A percentile compares a stretch with the other conserved stretches of the same genome.
Conservation (phyloP, 1,284 basidiomycete species). For the Veloboletus limbatus region DNA sequence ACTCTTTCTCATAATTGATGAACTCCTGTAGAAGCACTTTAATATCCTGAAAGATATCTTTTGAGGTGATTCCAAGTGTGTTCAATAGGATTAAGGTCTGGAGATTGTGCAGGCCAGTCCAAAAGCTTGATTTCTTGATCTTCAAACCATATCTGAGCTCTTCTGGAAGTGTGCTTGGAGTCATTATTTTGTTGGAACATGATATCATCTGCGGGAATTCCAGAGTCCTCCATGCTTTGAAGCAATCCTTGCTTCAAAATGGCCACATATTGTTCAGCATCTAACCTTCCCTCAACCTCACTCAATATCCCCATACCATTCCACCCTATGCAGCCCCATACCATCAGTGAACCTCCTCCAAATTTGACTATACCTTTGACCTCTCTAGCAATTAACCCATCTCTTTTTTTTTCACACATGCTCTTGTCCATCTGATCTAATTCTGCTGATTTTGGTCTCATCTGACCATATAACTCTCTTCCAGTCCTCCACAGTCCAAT, state of each 20-base stretch:
- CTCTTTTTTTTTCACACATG: slow-evolving; percentile 23
- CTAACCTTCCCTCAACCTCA: not conserved
- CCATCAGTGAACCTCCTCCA: not conserved
- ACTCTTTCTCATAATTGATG: no score
- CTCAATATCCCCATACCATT: not conserved
- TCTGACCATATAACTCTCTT: slow-evolving; percentile 6
- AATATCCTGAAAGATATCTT: no score
- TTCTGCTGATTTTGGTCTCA: slow-evolving; percentile 9
- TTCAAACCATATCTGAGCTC: not conserved
- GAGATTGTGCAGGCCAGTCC: no score
- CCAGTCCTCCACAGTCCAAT: not conserved
- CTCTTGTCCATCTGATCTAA: slow-evolving; percentile 20
- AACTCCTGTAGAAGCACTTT: no score
- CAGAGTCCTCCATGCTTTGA: not conserved
- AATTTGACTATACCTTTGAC: not conserved
- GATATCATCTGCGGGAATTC: not conserved
- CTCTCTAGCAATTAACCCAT: not conserved
- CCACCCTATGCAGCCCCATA: not conserved
- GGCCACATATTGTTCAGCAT: slow-evolving; percentile 2
- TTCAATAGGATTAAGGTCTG: no score
- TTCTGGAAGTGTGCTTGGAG: not conserved
- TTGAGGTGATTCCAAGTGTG: no score
- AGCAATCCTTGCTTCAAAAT: not conserved
- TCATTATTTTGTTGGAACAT: slow-evolving; percentile 1
- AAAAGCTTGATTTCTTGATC: no score